Percentiles rank a stretch among this genome's conserved stretches.
Conservation (phyloP, 192 early-diverging fungal genomes). For the Coemansia sp. region DNA sequence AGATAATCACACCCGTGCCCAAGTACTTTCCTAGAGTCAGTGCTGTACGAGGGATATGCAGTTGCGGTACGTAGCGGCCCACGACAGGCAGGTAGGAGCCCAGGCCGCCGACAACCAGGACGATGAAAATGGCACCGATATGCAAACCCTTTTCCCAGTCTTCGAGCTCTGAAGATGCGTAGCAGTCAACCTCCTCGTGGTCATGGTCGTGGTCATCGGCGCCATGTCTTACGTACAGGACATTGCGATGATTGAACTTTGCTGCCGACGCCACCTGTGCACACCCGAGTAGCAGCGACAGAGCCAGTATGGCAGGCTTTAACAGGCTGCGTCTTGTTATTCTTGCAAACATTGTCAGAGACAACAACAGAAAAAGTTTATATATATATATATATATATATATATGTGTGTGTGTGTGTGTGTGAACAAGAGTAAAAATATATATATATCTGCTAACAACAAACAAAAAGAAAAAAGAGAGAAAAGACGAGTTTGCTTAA, state of each 20-base stretch:
- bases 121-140: slow-evolving; percentile 56
- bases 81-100: slow-evolving; percentile 57
- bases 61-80: slow-evolving; percentile 28
- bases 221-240: not conserved
- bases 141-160: slow-evolving; percentile 50
- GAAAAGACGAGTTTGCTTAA: not conserved
- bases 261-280: not conserved
- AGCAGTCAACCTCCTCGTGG: slow-evolving; percentile 27
- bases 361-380: too few species aligned
- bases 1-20: slow-evolving; percentile 71
- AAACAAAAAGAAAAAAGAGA: not conserved
- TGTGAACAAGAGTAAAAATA: not conserved
- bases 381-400: too few species aligned
- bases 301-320: too few species aligned
- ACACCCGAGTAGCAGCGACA: not conserved
- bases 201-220: slow-evolving; percentile 17
- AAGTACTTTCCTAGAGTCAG: slow-evolving; percentile 56
- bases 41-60: slow-evolving; percentile 31
- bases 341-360: too few species aligned
- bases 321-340: too few species aligned
- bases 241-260: not conserved
- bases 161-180: slow-evolving; percentile 21
- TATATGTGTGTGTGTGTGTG: too few species aligned
- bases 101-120: slow-evolving; percentile 51
- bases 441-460: not conserved